Evolutionary conservation across 768 basidiomycete species (phyloP).

Genomic region (Leccinellum luteum): DNA sequence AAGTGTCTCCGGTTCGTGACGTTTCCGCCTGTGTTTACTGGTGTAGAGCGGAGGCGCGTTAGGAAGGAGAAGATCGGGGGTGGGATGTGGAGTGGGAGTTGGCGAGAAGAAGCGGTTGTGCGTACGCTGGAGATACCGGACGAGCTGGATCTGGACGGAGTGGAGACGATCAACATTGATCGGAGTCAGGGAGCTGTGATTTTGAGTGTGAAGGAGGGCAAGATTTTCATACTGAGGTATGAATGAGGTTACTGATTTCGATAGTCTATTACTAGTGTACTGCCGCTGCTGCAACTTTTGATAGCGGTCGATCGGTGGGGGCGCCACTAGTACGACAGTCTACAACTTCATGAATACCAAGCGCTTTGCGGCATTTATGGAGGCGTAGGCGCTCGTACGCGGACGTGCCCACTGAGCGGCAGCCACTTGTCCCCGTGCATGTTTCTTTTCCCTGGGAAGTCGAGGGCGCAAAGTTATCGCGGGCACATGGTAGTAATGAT

Average conservation of each 20-base stretch:
- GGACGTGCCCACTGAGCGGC: too few species aligned
- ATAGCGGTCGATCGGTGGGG: too few species aligned
- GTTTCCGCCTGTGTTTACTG: conserved; percentile 50
- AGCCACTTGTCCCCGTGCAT: too few species aligned
- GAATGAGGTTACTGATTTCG: conserved; percentile 31
- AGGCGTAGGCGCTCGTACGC: too few species aligned
- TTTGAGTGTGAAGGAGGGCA: conserved; percentile 62
- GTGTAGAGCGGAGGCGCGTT: conserved; percentile 14
- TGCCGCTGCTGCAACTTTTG: too few species aligned
- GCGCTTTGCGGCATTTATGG: too few species aligned
- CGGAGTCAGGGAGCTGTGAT: conserved; percentile 76
- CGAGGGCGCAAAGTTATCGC: neutral
- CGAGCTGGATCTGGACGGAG: conserved; percentile 59
- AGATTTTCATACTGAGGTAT: conserved; percentile 73
- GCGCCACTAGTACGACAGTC: too few species aligned
- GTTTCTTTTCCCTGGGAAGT: too few species aligned
- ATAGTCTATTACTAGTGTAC: too few species aligned
- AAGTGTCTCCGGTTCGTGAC: conserved; percentile 69
- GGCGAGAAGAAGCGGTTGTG: conserved; percentile 44
- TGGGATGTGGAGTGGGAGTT: neutral
- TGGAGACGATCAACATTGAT: conserved; percentile 78
- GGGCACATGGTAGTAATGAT: neutral
- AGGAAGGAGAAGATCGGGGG: neutral
- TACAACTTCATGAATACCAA: too few species aligned
- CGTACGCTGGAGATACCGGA: conserved; percentile 62